Evolutionary conservation across 768 basidiomycete genomes (phyloP).

Genomic region (Chalciporus sphaerocephalus): DNA sequence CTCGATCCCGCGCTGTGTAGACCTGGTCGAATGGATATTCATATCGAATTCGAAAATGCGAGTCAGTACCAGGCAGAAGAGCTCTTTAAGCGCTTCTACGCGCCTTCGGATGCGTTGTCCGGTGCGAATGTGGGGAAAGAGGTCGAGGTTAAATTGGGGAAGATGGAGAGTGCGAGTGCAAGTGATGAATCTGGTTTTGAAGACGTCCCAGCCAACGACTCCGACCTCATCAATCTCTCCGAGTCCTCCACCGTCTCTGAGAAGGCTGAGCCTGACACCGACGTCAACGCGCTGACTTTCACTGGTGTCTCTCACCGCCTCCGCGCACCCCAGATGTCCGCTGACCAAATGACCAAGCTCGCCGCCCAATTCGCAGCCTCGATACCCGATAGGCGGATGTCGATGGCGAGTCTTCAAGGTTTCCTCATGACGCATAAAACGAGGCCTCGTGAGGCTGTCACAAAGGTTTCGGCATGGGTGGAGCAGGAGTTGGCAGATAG

Average conservation of each 20-base stretch:
- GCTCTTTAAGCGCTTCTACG: constrained; percentile 66
- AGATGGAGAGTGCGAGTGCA: not conserved
- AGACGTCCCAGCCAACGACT: constrained; percentile 1
- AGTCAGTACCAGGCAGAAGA: constrained; percentile 63
- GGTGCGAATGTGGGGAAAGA: too few relatives aligned
- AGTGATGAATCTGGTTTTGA: not conserved
- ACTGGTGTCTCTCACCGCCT: constrained; percentile 27
- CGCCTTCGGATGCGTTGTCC: too few relatives aligned
- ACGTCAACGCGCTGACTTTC: constrained; percentile 3
- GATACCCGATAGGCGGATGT: constrained; percentile 45
- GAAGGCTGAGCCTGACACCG: constrained; percentile 10
- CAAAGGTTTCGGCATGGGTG: constrained; percentile 45
- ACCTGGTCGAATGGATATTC: constrained; percentile 77
- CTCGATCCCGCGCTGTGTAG: constrained; percentile 74
- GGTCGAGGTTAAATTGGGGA: not conserved
- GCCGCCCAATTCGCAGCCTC: constrained; percentile 52
- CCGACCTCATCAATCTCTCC: constrained; percentile 22
- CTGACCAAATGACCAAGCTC: constrained; percentile 38
- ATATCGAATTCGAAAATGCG: constrained; percentile 73
- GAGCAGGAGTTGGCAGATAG: constrained; percentile 36
- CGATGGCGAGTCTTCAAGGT: constrained; percentile 46
- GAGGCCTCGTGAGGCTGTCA: constrained; percentile 52
- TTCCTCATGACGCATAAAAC: constrained; percentile 69
- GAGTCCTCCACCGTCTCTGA: constrained; percentile 9
- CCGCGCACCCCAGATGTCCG: constrained; percentile 40